These are phyloP conservation scores for Cryphonectria parasitica DNA, from an alignment of 2,329 filamentous ascomycete species.

Conservation along the genomic window DNA sequence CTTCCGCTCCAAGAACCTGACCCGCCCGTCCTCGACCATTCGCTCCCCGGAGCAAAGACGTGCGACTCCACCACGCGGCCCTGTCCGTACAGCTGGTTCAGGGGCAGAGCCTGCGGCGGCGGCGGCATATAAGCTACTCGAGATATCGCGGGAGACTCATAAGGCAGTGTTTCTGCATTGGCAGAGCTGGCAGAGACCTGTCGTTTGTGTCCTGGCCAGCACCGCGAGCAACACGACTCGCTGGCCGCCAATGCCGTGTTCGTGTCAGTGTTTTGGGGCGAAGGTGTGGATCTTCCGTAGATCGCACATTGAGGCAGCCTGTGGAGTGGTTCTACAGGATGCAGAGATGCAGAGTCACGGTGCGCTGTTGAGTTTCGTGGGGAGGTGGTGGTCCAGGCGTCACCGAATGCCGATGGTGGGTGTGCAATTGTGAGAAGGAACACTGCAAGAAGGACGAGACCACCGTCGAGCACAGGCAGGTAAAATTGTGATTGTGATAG, in stretches of 20 bases:
- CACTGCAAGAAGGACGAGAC: slow-evolving; percentile 44
- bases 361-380: slow-evolving; percentile 31
- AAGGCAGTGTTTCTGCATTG: slow-evolving; percentile 14
- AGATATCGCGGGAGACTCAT: slow-evolving; percentile 12
- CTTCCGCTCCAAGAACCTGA: background rate
- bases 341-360: background rate
- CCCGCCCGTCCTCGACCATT: slow-evolving; percentile 9
- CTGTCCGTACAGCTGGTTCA: slow-evolving; percentile 22
- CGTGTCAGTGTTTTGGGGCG: slow-evolving; percentile 3
- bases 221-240: slow-evolving; percentile 11
- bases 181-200: slow-evolving; percentile 18
- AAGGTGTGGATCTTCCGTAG: slow-evolving; percentile 7
- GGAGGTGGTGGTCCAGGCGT: slow-evolving; percentile 46
- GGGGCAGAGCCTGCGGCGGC: slow-evolving; percentile 12
- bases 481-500: slow-evolving; percentile 45
- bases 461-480: slow-evolving; percentile 46
- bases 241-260: background rate
- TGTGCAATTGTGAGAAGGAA: slow-evolving; percentile 43
- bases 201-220: slow-evolving; percentile 17
- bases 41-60: slow-evolving; percentile 8
- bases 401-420: slow-evolving; percentile 45
- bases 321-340: slow-evolving; percentile 11
- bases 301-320: slow-evolving; percentile 2
- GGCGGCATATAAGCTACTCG: slow-evolving; percentile 26
- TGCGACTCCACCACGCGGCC: slow-evolving; percentile 23